Percentiles rank a stretch among this genome's conserved stretches.
Evolutionary conservation across 2,329 filamentous ascomycete genomes (phyloP).

Genomic region (Beauveria caledonica): DNA sequence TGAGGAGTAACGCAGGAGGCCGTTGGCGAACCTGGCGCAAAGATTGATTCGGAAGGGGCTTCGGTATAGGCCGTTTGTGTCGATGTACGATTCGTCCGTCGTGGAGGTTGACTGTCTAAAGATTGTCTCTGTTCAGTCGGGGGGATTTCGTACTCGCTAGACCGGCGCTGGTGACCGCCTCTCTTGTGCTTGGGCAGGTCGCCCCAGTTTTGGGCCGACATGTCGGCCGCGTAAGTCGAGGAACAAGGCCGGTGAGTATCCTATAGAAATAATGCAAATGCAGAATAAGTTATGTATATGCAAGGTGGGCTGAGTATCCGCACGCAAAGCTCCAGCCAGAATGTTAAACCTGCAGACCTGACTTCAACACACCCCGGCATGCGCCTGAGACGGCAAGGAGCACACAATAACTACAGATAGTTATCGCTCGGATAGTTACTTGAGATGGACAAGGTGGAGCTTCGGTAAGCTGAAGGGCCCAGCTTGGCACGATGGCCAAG

Average conservation of each 20-base stretch:
- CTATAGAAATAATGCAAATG: not conserved
- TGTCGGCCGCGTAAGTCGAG: constrained; percentile 4
- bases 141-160: constrained; percentile 20
- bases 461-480: not conserved
- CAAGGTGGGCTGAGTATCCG: not conserved
- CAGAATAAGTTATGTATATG: constrained; percentile 3
- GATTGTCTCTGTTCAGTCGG: constrained; percentile 25
- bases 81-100: constrained; percentile 43
- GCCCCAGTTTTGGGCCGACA: constrained; percentile 13
- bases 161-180: constrained; percentile 11
- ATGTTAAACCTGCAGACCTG: not conserved
- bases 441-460: not conserved
- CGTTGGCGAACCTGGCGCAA: constrained; percentile 50
- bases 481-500: not conserved
- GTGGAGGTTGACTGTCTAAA: constrained; percentile 30
- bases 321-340: not conserved
- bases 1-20: constrained; percentile 40
- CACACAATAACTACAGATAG: not conserved
- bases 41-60: constrained; percentile 48
- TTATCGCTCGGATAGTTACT: not conserved
- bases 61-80: constrained; percentile 48
- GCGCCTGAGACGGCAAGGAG: constrained; percentile 1
- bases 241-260: not conserved
- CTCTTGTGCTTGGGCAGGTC: constrained; percentile 9
- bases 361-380: not conserved